Conservation (phyloP, 768 basidiomycete genomes). For the Lactarius sp. region DNA sequence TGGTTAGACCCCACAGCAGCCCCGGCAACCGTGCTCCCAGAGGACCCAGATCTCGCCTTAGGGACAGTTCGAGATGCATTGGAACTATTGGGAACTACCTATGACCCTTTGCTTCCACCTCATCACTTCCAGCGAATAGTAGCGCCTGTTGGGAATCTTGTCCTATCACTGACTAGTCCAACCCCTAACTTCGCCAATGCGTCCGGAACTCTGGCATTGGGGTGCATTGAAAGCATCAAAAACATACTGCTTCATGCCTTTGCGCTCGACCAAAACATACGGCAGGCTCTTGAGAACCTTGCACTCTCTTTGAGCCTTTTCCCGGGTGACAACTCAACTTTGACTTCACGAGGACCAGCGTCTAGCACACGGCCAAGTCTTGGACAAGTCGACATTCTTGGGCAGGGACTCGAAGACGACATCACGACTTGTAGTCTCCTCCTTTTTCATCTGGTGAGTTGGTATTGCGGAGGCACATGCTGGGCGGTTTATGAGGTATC, state of each 20-base stretch:
- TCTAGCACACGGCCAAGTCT: slow-evolving; percentile 18
- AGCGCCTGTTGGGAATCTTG: slow-evolving; percentile 19
- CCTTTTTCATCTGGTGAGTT: slow-evolving; percentile 24
- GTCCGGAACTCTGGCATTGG: slow-evolving; percentile 18
- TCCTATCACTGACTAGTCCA: slow-evolving; percentile 15
- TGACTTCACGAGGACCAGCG: slow-evolving; percentile 15
- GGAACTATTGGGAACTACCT: slow-evolving; percentile 19
- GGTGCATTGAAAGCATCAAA: slow-evolving; percentile 24
- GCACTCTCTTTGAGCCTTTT: slow-evolving; percentile 24
- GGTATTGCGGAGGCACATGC: background rate
- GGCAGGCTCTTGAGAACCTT: slow-evolving; percentile 22
- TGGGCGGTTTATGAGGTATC: background rate
- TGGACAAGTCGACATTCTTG: slow-evolving; percentile 25
- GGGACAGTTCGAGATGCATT: slow-evolving; percentile 38
- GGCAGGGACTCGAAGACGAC: slow-evolving; percentile 21
- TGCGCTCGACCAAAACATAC: slow-evolving; percentile 17
- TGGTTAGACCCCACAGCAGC: slow-evolving; percentile 48
- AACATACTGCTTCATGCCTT: slow-evolving; percentile 21
- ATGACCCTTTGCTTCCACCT: slow-evolving; percentile 17
- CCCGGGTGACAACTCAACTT: slow-evolving; percentile 18
- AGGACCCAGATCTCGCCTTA: slow-evolving; percentile 46
- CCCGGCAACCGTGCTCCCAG: slow-evolving; percentile 49
- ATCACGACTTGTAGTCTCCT: slow-evolving; percentile 21
- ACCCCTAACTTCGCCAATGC: slow-evolving; percentile 16
- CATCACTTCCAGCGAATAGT: slow-evolving; percentile 20